Percentiles rank a stretch among this genome's conserved stretches.
phyloP scores from a whole-genome alignment of 1,139 yeast species.

The Candida labiduridarum region DNA sequence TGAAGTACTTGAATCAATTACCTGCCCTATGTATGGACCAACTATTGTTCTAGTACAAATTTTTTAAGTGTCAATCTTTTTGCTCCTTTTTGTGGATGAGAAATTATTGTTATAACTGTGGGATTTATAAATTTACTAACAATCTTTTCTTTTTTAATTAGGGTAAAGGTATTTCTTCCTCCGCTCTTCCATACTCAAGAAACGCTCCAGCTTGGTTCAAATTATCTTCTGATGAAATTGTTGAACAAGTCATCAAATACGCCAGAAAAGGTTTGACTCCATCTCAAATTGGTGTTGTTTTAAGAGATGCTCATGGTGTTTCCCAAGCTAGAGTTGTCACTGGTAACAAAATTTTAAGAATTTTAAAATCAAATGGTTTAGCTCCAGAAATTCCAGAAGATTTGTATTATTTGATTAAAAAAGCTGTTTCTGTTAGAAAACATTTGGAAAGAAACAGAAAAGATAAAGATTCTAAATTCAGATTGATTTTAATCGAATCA shows the following conservation, averaged over 20 bases:
- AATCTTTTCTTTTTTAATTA: conserved; percentile 22
- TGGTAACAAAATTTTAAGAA: conserved; percentile 99
- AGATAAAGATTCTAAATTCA: conserved; percentile 99
- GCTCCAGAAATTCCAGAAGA: conserved; percentile 99
- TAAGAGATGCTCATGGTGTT: conserved; percentile 99
- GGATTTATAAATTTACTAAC: conserved; percentile 32
- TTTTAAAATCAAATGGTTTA: conserved; percentile 98
- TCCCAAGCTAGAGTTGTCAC: conserved; percentile 97
- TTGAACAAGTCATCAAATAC: conserved; percentile 98
- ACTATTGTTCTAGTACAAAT: conserved; percentile 1
- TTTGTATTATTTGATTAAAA: conserved; percentile 97
- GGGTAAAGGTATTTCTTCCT: conserved; percentile 99
- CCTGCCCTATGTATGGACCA: background rate
- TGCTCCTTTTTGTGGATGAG: background rate
- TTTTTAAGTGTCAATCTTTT: background rate
- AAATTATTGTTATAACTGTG: background rate
- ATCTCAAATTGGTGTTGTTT: conserved; percentile 98
- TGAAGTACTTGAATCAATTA: conserved; percentile 3
- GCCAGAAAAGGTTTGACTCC: conserved; percentile 99
- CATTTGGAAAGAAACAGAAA: conserved; percentile 99
- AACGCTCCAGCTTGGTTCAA: conserved; percentile 99
- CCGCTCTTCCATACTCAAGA: conserved; percentile 99
- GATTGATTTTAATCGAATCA: conserved; percentile 99
- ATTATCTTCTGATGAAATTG: conserved; percentile 91
- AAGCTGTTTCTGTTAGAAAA: conserved; percentile 99